These are phyloP conservation scores for Alternaria brassicae DNA, from an alignment of 2,329 filamentous ascomycete genomes.

Conservation along the genomic window DNA sequence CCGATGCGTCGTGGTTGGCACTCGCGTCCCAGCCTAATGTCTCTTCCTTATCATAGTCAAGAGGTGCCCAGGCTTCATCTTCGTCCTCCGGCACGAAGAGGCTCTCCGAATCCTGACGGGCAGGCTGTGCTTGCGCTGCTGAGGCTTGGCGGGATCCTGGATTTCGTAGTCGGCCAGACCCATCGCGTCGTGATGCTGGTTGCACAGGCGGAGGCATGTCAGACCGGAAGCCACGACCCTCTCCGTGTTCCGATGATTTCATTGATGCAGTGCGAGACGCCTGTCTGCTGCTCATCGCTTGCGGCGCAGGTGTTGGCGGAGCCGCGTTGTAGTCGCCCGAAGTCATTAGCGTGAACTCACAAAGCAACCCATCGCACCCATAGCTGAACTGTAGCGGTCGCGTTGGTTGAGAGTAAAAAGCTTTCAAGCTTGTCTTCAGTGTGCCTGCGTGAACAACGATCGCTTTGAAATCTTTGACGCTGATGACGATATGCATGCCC, in stretches of 20 bases:
- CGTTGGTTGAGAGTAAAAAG: slow-evolving; percentile 73
- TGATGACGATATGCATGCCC: slow-evolving; percentile 79
- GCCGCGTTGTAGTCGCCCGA: slow-evolving; percentile 66
- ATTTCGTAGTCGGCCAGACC: slow-evolving; percentile 35
- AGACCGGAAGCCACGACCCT: slow-evolving; percentile 34
- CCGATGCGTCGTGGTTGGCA: slow-evolving; percentile 56
- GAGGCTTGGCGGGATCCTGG: slow-evolving; percentile 39
- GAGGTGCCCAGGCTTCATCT: slow-evolving; percentile 77
- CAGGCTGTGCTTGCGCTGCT: slow-evolving; percentile 20
- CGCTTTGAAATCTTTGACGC: slow-evolving; percentile 82
- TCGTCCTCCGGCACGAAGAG: slow-evolving; percentile 73
- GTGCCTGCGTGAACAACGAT: slow-evolving; percentile 78
- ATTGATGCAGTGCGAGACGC: slow-evolving; percentile 37
- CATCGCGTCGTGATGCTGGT: slow-evolving; percentile 40
- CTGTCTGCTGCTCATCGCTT: slow-evolving; percentile 39
- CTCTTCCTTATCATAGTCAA: slow-evolving; percentile 70
- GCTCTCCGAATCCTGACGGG: slow-evolving; percentile 68
- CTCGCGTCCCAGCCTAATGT: slow-evolving; percentile 78
- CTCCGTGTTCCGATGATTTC: slow-evolving; percentile 25
- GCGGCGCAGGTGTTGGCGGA: slow-evolving; percentile 35
- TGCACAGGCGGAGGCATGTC: slow-evolving; percentile 54
- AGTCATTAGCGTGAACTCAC: slow-evolving; percentile 84
- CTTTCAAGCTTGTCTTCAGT: slow-evolving; percentile 69
- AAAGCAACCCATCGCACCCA: slow-evolving; percentile 70
- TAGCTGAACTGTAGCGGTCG: slow-evolving; percentile 78